Conservation (phyloP, 129 eudicot genomes). For the Artemisia argyi region DNA sequence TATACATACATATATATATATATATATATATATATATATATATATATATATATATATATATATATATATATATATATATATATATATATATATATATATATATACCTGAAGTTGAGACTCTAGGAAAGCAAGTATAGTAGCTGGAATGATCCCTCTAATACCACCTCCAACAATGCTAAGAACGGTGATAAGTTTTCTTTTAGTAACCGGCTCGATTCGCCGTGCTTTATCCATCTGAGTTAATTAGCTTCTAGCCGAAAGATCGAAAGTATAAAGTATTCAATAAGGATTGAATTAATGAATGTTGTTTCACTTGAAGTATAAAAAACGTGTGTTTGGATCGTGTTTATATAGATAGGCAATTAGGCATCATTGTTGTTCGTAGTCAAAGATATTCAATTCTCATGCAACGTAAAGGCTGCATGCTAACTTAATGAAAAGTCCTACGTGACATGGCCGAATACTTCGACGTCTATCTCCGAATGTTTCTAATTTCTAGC, state of each 20-base stretch:
- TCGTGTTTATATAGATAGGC: neutral
- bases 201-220: constrained; percentile 17
- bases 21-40: no score
- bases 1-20: no score
- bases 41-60: no score
- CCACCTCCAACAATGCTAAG: constrained; percentile 74
- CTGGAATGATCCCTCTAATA: constrained; percentile 60
- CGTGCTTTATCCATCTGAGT: constrained; percentile 16
- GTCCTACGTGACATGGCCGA: no score
- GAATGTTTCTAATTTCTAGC: no score
- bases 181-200: constrained; percentile 44
- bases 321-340: neutral
- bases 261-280: neutral
- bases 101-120: constrained; percentile 62
- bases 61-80: no score
- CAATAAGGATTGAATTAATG: neutral
- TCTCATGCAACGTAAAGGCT: no score
- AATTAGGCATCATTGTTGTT: no score
- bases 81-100: no score
- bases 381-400: no score
- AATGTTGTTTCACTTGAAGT: neutral
- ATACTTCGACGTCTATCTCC: no score
- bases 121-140: constrained; percentile 44
- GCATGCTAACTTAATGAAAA: no score
- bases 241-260: neutral